Evolutionary conservation across 1,139 yeast species (phyloP), one percentile per base, ranked within the genome.

Genomic region (Nakaseomyces nivariensis): DNA sequence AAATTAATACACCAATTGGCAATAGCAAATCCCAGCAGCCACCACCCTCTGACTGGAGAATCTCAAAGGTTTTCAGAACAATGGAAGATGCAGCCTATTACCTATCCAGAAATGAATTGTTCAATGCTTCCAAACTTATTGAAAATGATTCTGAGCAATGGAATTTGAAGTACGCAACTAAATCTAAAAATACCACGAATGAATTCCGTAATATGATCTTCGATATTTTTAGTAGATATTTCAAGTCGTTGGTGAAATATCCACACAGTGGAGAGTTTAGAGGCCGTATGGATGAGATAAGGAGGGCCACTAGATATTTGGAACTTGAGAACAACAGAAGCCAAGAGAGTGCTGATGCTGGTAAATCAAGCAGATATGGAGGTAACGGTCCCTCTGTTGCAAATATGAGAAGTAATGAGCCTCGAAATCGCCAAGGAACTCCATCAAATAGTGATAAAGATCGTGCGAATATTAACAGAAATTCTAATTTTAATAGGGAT

Each of bases 1-100:
- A 49, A 51, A 37, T 29, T 45, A 26, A 24, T 38, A 27, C 37
- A 34, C 37, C 9, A 11, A 34, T 5, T 44, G 13, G 36, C 46
- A 37, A 36, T 17, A 33, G 10, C 10, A 33, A 33, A 33, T 9
- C 36, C 10, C 36, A 33, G 10, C 17, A 6, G 9, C 5, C 37
- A 6, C 6, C 31, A 10, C 22, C 42, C 4, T 4, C 25, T 9
- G 42, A 38, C 4, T 27, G 33, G 47, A 34, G 38, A 36, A 46
- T 57, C 6, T 48, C 51, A n/a, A 59, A 56, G 41, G 54, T 58
- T 3, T 38, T 56, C 7, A 54, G 54, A 43, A 52, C 52, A 22
- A 54, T 61, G 55, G 56, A 56, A 43, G 61, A 60, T 32, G 52
- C 55, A 4, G 37, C 48, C 13, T 47, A 51, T 27, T 46, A 55